phyloP scores from a whole-genome alignment of 2,329 filamentous ascomycete genomes.

The Boeremia lycopersici region DNA sequence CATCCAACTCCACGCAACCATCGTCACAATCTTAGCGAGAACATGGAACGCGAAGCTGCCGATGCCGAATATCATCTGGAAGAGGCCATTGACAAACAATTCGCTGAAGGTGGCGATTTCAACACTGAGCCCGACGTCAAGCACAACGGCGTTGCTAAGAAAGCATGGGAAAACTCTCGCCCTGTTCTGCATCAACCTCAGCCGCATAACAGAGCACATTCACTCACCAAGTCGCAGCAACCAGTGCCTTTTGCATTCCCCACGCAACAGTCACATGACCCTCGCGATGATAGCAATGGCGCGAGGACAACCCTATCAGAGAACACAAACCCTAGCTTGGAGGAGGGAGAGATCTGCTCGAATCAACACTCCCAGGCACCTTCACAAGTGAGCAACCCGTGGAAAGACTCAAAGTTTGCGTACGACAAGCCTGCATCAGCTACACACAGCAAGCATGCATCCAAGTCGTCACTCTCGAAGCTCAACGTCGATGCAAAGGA shows the following conservation, averaged over 20 bases:
- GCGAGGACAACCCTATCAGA: slow-evolving; percentile 49
- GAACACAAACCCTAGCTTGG: slow-evolving; percentile 47
- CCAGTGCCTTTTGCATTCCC: slow-evolving; percentile 40
- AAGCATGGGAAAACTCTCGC: slow-evolving; percentile 42
- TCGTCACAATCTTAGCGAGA: slow-evolving; percentile 75
- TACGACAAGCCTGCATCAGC: slow-evolving; percentile 41
- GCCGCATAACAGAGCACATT: slow-evolving; percentile 75
- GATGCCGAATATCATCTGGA: slow-evolving; percentile 86
- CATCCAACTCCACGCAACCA: slow-evolving; percentile 66
- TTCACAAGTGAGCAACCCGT: slow-evolving; percentile 46
- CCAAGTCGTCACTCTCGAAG: slow-evolving; percentile 74
- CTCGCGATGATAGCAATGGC: slow-evolving; percentile 48
- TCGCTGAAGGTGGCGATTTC: slow-evolving; percentile 74
- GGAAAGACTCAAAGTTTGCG: slow-evolving; percentile 45
- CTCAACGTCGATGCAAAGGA: slow-evolving; percentile 89
- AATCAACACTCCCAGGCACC: slow-evolving; percentile 45
- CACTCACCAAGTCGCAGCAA: slow-evolving; percentile 68
- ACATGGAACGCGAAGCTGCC: slow-evolving; percentile 82
- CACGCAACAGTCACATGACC: slow-evolving; percentile 33
- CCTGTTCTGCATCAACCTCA: slow-evolving; percentile 71
- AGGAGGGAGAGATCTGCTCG: slow-evolving; percentile 39
- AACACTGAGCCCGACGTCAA: slow-evolving; percentile 60
- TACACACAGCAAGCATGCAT: slow-evolving; percentile 62
- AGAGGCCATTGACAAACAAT: slow-evolving; percentile 76
- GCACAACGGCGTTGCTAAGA: slow-evolving; percentile 34